phyloP scores from a whole-genome alignment of 257 asterid species.

The Solanum corneliomulleri region DNA sequence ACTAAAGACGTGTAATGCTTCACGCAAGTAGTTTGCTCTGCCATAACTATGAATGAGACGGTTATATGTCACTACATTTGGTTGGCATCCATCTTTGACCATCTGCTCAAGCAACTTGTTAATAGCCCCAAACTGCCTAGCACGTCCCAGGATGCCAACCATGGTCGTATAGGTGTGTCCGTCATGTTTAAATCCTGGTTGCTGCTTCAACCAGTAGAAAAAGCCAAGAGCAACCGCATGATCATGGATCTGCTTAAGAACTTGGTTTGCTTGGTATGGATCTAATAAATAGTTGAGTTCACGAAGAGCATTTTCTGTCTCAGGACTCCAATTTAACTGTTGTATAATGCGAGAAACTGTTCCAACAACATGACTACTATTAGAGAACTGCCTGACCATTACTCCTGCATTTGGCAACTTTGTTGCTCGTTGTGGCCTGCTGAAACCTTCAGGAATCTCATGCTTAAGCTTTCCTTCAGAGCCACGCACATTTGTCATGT shows the following conservation, averaged over 20 bases:
- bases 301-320: slow-evolving; percentile 57
- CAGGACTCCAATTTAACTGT: slow-evolving; percentile 63
- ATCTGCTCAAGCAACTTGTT: slow-evolving; percentile 69
- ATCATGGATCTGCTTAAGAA: slow-evolving; percentile 79
- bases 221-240: slow-evolving; percentile 61
- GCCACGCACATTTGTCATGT: slow-evolving; percentile 18
- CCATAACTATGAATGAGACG: slow-evolving; percentile 95
- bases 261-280: slow-evolving; percentile 86
- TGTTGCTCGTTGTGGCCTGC: slow-evolving; percentile 26
- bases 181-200: slow-evolving; percentile 82
- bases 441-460: slow-evolving; percentile 29
- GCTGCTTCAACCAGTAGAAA: slow-evolving; percentile 76
- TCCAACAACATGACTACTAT: slow-evolving; percentile 36
- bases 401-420: slow-evolving; percentile 18
- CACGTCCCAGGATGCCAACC: slow-evolving; percentile 96
- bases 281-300: slow-evolving; percentile 50
- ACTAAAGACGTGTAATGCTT: slow-evolving; percentile 64
- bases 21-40: slow-evolving; percentile 70
- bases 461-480: slow-evolving; percentile 29
- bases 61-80: slow-evolving; percentile 83
- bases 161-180: slow-evolving; percentile 93
- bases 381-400: slow-evolving; percentile 22
- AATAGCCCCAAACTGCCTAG: slow-evolving; percentile 61
- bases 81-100: slow-evolving; percentile 73
- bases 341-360: slow-evolving; percentile 45